Conservation (phyloP, 2,329 filamentous ascomycete species). For the Zymoseptoria brevis region DNA sequence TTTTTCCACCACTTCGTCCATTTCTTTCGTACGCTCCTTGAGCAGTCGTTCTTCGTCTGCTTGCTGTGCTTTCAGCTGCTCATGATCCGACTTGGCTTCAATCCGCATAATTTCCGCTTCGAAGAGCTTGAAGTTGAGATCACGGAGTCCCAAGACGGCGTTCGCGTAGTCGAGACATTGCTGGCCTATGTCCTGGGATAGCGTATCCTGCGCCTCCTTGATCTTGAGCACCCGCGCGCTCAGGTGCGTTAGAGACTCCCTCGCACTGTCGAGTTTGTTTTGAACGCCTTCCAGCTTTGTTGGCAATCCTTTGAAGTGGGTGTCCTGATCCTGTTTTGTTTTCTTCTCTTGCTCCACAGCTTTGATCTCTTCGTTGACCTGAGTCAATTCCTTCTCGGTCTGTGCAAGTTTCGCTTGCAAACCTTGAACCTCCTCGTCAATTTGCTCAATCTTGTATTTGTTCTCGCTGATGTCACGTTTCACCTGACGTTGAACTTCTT, state of each 20-base stretch:
- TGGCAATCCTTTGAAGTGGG: slow-evolving; percentile 59
- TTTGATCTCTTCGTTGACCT: too few species aligned
- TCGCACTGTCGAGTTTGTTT: slow-evolving; percentile 38
- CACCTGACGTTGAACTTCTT: slow-evolving; percentile 15
- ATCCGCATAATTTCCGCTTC: slow-evolving; percentile 63
- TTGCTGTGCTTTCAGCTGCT: slow-evolving; percentile 52
- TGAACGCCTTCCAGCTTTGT: slow-evolving; percentile 57
- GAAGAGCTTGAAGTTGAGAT: slow-evolving; percentile 55
- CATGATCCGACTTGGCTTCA: slow-evolving; percentile 75
- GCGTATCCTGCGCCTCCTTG: slow-evolving; percentile 31
- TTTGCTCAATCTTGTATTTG: too few species aligned
- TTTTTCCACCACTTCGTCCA: slow-evolving; percentile 30
- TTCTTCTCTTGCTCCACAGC: slow-evolving; percentile 2
- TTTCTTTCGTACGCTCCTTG: slow-evolving; percentile 38
- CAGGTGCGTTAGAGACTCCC: slow-evolving; percentile 36
- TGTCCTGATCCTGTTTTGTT: slow-evolving; percentile 49
- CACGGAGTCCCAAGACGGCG: slow-evolving; percentile 54
- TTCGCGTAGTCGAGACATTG: slow-evolving; percentile 49
- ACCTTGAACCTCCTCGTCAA: too few species aligned
- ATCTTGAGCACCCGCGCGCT: slow-evolving; percentile 44
- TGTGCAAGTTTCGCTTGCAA: too few species aligned
- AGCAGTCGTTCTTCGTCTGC: slow-evolving; percentile 45
- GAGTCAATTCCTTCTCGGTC: too few species aligned
- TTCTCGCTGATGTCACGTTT: too few species aligned
- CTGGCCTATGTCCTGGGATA: slow-evolving; percentile 28